These are phyloP conservation scores for Leccinellum albellum DNA, from an alignment of 768 basidiomycete genomes.

Conservation along the genomic window DNA sequence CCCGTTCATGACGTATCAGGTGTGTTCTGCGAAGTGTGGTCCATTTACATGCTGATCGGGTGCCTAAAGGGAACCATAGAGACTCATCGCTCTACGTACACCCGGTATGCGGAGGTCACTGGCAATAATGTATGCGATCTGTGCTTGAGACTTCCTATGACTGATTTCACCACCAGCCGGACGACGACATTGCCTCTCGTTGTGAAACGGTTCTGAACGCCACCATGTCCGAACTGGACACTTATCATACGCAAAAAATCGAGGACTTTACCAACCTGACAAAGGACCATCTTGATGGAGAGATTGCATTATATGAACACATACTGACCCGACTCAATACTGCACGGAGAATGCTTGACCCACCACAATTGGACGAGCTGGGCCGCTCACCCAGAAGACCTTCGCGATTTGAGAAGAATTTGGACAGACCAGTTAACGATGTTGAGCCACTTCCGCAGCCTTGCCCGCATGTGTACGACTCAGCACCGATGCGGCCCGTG, in stretches of 20 bases:
- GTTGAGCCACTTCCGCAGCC: constrained; percentile 58
- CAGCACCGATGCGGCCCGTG: constrained; percentile 69
- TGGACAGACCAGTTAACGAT: constrained; percentile 50
- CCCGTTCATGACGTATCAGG: constrained; percentile 68
- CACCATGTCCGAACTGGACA: constrained; percentile 86
- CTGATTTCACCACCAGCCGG: constrained; percentile 36
- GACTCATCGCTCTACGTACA: constrained; percentile 68
- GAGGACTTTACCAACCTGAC: constrained; percentile 63
- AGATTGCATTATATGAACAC: constrained; percentile 74
- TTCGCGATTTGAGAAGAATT: constrained; percentile 74
- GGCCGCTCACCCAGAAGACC: constrained; percentile 51
- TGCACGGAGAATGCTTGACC: constrained; percentile 54
- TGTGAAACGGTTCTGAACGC: constrained; percentile 88
- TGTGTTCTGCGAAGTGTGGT: constrained; percentile 21
- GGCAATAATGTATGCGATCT: constrained; percentile 24
- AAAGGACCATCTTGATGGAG: constrained; percentile 71
- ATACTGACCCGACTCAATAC: constrained; percentile 54
- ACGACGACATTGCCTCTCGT: constrained; percentile 64
- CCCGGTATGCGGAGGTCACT: constrained; percentile 57
- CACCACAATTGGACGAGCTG: constrained; percentile 46
- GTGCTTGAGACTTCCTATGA: background rate
- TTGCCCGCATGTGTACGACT: constrained; percentile 76
- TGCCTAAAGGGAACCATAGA: constrained; percentile 57
- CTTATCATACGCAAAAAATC: constrained; percentile 67
- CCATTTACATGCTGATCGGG: background rate